These are phyloP conservation scores for Guadua angustifolia DNA, from an alignment of 176 grass and related monocot species.

Conservation along the genomic window DNA sequence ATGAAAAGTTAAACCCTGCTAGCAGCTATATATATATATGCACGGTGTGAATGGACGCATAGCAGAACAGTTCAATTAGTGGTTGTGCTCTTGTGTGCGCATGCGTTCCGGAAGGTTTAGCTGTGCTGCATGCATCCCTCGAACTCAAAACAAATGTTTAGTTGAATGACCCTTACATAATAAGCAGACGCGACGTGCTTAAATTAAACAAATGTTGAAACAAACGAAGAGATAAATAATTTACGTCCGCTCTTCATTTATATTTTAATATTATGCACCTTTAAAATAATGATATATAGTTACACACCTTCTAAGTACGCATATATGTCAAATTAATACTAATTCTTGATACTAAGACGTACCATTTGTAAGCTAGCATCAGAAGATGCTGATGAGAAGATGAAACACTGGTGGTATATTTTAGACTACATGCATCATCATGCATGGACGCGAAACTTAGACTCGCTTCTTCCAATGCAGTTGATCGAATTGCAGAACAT, in stretches of 20 bases:
- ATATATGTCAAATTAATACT: not conserved
- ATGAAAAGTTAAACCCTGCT: no score
- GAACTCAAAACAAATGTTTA: not conserved
- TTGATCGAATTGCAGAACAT: conserved; percentile 7
- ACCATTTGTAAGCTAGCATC: not conserved
- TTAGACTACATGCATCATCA: no score
- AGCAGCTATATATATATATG: no score
- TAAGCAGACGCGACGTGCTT: not conserved
- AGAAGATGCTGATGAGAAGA: conserved; percentile 1
- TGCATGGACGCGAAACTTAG: not conserved
- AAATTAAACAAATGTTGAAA: no score
- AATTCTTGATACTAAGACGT: not conserved
- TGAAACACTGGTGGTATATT: not conserved
- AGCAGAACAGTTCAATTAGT: not conserved
- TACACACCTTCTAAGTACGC: no score
- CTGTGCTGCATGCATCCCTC: no score
- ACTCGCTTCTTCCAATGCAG: not conserved
- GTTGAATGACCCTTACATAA: not conserved
- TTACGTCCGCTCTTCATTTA: no score
- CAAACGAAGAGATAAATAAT: no score
- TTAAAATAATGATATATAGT: no score
- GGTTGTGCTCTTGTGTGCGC: no score
- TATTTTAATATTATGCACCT: no score
- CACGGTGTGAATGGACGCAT: not conserved
- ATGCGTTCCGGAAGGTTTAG: no score